A percentile compares a stretch with the other conserved stretches of the same genome.
Conservation (phyloP, 2,329 filamentous ascomycete genomes). For the Fusarium setosum region DNA sequence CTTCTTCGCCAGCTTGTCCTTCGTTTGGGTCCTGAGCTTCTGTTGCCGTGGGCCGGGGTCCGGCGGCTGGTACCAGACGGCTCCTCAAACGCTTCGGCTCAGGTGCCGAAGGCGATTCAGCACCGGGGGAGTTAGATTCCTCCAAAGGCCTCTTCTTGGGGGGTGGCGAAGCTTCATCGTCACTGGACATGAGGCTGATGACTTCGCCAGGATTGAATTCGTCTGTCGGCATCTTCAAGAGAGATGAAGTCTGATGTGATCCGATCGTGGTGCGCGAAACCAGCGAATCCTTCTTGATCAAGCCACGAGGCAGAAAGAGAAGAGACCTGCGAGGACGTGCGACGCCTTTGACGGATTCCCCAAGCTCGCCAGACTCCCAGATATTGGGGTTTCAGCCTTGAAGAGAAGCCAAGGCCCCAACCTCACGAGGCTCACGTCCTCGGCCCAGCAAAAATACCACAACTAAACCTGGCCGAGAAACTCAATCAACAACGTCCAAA, state of each 20-base stretch:
- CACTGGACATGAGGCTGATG: constrained; percentile 40
- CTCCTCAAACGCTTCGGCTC: constrained; percentile 38
- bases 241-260: not conserved
- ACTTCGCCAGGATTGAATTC: constrained; percentile 37
- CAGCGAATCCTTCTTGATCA: not conserved
- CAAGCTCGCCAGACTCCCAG: not conserved
- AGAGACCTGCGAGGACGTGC: not conserved
- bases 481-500: constrained; percentile 26
- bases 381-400: constrained; percentile 4
- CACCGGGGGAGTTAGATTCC: constrained; percentile 25
- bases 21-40: constrained; percentile 42
- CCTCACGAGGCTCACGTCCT: too few species aligned
- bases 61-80: constrained; percentile 3
- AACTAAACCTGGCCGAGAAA: constrained; percentile 7
- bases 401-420: constrained; percentile 10
- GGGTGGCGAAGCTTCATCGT: constrained; percentile 29
- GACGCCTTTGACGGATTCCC: not conserved
- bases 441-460: constrained; percentile 15
- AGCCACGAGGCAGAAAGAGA: not conserved
- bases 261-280: not conserved
- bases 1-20: constrained; percentile 47
- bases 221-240: constrained; percentile 25
- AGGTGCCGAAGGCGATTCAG: constrained; percentile 16
- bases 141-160: constrained; percentile 45
- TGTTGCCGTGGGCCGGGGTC: not conserved